Conservation (phyloP, 2,329 filamentous ascomycete genomes). For the Sclerotinia nivalis region DNA sequence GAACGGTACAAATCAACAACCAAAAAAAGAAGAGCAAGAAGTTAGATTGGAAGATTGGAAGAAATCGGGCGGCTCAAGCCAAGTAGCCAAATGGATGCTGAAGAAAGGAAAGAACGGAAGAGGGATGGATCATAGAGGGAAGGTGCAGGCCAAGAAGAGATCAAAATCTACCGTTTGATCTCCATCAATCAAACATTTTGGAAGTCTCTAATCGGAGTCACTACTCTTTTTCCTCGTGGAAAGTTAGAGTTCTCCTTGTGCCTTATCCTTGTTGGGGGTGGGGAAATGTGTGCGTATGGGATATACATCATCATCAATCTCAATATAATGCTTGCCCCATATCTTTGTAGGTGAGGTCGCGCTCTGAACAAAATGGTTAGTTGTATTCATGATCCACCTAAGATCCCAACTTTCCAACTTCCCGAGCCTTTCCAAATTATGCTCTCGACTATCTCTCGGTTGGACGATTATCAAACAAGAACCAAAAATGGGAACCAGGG, state of each 20-base stretch:
- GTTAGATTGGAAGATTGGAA: not conserved
- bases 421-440: not conserved
- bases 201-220: not conserved
- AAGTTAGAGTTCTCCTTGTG: not conserved
- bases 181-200: not conserved
- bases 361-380: not conserved
- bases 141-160: not conserved
- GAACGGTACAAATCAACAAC: not conserved
- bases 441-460: not conserved
- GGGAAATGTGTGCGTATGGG: slow-evolving; percentile 9
- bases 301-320: slow-evolving; percentile 10
- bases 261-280: not conserved
- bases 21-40: not conserved
- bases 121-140: not conserved
- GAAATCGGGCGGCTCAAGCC: not conserved
- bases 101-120: not conserved
- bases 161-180: not conserved
- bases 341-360: not conserved
- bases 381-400: not conserved
- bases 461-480: too few species aligned
- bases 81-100: not conserved
- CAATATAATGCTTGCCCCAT: slow-evolving; percentile 5
- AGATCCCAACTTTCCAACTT: not conserved
- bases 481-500: too few species aligned
- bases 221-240: not conserved